Percentiles rank a stretch among this genome's conserved stretches.
Evolutionary conservation across 768 basidiomycete genomes (phyloP).

Genomic region (Mycena alexandri): DNA sequence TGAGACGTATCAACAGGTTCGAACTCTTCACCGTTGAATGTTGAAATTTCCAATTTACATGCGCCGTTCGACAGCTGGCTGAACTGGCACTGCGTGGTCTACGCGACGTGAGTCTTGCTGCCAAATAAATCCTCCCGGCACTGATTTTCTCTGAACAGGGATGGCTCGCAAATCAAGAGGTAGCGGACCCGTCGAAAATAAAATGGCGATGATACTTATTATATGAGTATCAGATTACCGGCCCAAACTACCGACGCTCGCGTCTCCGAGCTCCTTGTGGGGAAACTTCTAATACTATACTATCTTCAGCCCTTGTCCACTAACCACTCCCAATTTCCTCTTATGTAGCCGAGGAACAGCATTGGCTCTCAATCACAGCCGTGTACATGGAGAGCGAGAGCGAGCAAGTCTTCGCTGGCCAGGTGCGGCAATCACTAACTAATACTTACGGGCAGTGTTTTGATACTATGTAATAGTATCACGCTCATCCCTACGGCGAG

Average conservation of each 20-base stretch:
- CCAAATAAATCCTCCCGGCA: not conserved
- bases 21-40: too few species aligned
- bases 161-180: conserved; percentile 11
- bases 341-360: conserved; percentile 5
- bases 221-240: conserved; percentile 11
- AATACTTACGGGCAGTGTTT: not conserved
- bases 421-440: not conserved
- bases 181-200: not conserved
- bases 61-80: not conserved
- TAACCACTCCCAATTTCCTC: not conserved
- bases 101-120: not conserved
- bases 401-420: conserved; percentile 4
- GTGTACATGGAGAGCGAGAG: conserved; percentile 10
- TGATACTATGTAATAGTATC: not conserved
- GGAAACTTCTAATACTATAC: too few species aligned
- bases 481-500: conserved; percentile 9
- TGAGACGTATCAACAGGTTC: conserved; percentile 10
- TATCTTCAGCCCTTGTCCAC: not conserved
- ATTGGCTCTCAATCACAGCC: conserved; percentile 11
- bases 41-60: too few species aligned
- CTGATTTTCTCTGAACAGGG: conserved; percentile 6
- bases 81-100: conserved; percentile 2
- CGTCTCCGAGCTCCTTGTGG: conserved; percentile 9
- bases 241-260: conserved; percentile 12
- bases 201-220: too few species aligned